A percentile compares a stretch with the other conserved stretches of the same genome.
These are phyloP conservation scores for Pyrus bretschneideri DNA, from an alignment of 306 rosid species.

Conservation along the genomic window DNA sequence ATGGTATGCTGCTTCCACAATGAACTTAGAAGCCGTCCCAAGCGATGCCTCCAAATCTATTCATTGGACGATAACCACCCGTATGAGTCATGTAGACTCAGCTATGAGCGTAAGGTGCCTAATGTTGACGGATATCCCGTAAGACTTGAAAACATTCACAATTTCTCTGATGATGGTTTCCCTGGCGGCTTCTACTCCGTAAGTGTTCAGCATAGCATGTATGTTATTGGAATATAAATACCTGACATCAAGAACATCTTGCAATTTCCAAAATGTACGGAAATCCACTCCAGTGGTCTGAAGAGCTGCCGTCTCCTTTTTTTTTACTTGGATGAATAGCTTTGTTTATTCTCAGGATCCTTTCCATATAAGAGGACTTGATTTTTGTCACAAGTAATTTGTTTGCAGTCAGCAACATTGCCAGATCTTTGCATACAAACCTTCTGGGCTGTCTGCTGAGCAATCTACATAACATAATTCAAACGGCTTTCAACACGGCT, in stretches of 20 bases:
- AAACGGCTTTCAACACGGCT: slow-evolving; percentile 3
- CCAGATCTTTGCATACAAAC: slow-evolving; percentile 73
- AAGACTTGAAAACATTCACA: slow-evolving; percentile 68
- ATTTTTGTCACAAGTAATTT: slow-evolving; percentile 62
- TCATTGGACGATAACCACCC: slow-evolving; percentile 75
- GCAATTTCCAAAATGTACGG: slow-evolving; percentile 55
- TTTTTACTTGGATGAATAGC: slow-evolving; percentile 42
- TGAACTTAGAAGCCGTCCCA: slow-evolving; percentile 77
- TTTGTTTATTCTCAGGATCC: slow-evolving; percentile 33
- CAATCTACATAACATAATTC: slow-evolving; percentile 40
- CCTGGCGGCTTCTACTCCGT: slow-evolving; percentile 91
- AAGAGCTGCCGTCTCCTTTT: slow-evolving; percentile 61
- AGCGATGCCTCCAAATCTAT: slow-evolving; percentile 54
- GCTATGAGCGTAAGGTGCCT: slow-evolving; percentile 84
- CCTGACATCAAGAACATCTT: slow-evolving; percentile 60
- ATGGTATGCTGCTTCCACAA: slow-evolving; percentile 74
- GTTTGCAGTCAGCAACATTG: slow-evolving; percentile 48
- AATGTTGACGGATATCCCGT: slow-evolving; percentile 72
- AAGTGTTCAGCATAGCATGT: slow-evolving; percentile 55
- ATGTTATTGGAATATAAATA: slow-evolving; percentile 68
- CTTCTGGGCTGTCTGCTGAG: slow-evolving; percentile 63
- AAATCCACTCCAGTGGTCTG: slow-evolving; percentile 81
- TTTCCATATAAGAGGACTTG: slow-evolving; percentile 69
- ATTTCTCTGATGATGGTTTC: slow-evolving; percentile 80
- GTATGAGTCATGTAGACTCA: slow-evolving; percentile 63